Evolutionary conservation across 768 basidiomycete species (phyloP).

Genomic region (Kockovaella imperatae): DNA sequence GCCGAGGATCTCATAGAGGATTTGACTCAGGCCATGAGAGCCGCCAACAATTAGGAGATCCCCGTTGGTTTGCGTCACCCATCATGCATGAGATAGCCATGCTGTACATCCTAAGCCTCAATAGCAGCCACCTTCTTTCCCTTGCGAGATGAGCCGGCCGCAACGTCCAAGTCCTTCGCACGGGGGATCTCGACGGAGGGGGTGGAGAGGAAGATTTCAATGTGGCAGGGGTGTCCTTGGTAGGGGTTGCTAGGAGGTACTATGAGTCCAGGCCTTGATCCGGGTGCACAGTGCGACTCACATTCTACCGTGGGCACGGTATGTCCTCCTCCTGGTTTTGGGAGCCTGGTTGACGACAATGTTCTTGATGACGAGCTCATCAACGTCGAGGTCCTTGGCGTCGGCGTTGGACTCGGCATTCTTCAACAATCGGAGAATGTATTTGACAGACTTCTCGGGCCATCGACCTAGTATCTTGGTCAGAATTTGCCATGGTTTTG

Average conservation of each 20-base stretch:
- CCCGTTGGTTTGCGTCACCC: background rate
- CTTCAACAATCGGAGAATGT: slow-evolving; percentile 88
- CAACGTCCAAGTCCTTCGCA: slow-evolving; percentile 68
- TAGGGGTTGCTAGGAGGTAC: slow-evolving; percentile 66
- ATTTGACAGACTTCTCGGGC: slow-evolving; percentile 98
- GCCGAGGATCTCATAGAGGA: slow-evolving; percentile 69
- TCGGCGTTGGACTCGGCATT: slow-evolving; percentile 99
- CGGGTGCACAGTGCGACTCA: slow-evolving; percentile 3
- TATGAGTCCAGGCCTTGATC: slow-evolving; percentile 55
- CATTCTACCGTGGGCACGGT: slow-evolving; percentile 57
- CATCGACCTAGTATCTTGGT: slow-evolving; percentile 68
- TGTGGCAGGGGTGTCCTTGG: slow-evolving; percentile 94
- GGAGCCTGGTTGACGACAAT: slow-evolving; percentile 98
- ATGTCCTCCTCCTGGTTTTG: slow-evolving; percentile 98
- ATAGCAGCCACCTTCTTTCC: slow-evolving; percentile 42
- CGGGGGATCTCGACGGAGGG: slow-evolving; percentile 79
- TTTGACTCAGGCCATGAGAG: slow-evolving; percentile 58
- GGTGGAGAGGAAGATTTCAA: slow-evolving; percentile 77
- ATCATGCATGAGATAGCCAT: too few relatives aligned
- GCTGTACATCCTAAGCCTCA: slow-evolving; percentile 39
- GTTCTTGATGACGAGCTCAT: slow-evolving; percentile 89
- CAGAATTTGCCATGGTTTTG: background rate
- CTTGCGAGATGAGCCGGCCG: slow-evolving; percentile 43
- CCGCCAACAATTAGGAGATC: slow-evolving; percentile 32
- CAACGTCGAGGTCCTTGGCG: slow-evolving; percentile 87